Base-by-base conservation (phyloP, 2,329 filamentous ascomycete species). In the Chrysoporthe puriensis region DNA sequence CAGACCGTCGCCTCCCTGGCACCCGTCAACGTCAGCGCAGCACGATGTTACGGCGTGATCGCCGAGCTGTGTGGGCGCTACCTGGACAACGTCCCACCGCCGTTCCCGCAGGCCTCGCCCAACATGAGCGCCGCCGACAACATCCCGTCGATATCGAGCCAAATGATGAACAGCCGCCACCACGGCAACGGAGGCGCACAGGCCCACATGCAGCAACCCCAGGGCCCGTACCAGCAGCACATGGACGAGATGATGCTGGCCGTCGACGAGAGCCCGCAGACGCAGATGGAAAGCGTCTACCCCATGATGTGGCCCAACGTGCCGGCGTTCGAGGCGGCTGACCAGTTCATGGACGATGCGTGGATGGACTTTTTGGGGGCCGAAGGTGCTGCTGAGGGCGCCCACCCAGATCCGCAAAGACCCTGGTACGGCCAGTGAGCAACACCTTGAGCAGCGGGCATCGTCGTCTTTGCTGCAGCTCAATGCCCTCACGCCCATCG, bases 221-320 rank as follows among this genome's bases (percentile, higher is more conserved):
- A 70, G 21, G 63, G 57, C 43, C 66, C 62, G 7, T 70, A 70
- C 60, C 68, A 70, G 36, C 68, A 70, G 59, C 68, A 70, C 46
- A 70, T 70, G 68, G 68, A 70, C 21, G 68, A 70, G 62, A 70
- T 70, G 68, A 70, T 70, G 66, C 62, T 70, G 11, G 74, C 77
- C 0, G 76, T 76, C 5, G 77, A 78, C 13, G 77, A 82, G 65
- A 79, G 76, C 46, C 77, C 80, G 0, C 78, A 82, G 70, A 81
- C 79, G 1, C 80, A 82, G 69, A 78, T 83, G 21, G 79, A 80
- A 50, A 78, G 74, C 32, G 76, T 82, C 0, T 79, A 82, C 62
- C 75, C 76, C 21, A 81, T 82, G 80, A 81, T 83, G 80, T 83
- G 81, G 81, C 81, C 80, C 3, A 81, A 80, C 56, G 75, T 77